Conservation (phyloP, 768 basidiomycete genomes). For the Pholiota molesta region DNA sequence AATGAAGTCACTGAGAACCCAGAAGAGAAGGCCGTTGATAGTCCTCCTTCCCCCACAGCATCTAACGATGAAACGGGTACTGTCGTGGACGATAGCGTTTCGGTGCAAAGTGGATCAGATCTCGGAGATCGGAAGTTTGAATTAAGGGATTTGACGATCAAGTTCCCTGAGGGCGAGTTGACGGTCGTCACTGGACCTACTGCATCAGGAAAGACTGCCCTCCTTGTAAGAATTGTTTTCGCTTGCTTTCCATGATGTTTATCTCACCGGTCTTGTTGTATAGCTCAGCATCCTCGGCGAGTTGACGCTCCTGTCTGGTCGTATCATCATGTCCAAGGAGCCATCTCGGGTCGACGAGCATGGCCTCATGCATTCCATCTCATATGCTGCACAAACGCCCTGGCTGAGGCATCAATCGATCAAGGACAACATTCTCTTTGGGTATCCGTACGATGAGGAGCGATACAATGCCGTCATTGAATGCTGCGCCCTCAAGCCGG, state of each 20-base stretch:
- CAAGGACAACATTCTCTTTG: conserved; percentile 82
- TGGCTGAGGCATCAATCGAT: conserved; percentile 77
- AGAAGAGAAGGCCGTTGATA: conserved; percentile 23
- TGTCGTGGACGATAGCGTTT: conserved; percentile 24
- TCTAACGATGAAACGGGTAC: conserved; percentile 23
- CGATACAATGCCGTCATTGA: conserved; percentile 79
- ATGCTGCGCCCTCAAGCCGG: conserved; percentile 80
- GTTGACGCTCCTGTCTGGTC: conserved; percentile 55
- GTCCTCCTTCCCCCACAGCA: conserved; percentile 15
- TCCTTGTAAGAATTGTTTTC: conserved; percentile 50
- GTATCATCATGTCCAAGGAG: conserved; percentile 70
- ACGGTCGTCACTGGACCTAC: conserved; percentile 79
- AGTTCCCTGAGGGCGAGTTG: conserved; percentile 73
- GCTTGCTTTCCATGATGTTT: not conserved
- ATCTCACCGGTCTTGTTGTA: not conserved
- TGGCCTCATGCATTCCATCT: conserved; percentile 64
- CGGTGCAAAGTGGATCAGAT: conserved; percentile 22
- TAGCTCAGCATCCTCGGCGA: conserved; percentile 62
- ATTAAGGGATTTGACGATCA: conserved; percentile 63
- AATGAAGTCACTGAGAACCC: conserved; percentile 45
- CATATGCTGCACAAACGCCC: conserved; percentile 74
- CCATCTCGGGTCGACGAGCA: conserved; percentile 58
- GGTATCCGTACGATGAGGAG: conserved; percentile 69
- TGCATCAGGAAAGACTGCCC: conserved; percentile 81
- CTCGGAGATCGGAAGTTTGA: conserved; percentile 62